Percentiles rank a stretch among this genome's conserved stretches.
phyloP scores from a whole-genome alignment of 208 protist genomes.

The Acanthamoeba rhysodes region DNA sequence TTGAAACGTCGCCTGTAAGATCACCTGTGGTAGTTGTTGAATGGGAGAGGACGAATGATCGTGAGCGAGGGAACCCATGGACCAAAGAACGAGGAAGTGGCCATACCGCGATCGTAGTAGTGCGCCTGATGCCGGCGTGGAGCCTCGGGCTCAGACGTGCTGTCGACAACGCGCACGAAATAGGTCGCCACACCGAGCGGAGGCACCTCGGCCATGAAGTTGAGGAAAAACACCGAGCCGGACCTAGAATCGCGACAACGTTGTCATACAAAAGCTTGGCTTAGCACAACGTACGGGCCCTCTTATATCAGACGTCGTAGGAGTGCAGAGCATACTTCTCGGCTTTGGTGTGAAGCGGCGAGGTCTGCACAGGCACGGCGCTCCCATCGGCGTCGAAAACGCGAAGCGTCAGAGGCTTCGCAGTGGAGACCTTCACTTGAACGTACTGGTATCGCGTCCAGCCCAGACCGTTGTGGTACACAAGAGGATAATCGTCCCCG shows the following conservation, averaged over 20 bases:
- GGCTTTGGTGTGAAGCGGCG: neutral
- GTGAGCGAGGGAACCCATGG: neutral
- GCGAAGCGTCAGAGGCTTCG: neutral
- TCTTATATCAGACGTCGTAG: neutral
- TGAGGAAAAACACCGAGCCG: slow-evolving; percentile 38
- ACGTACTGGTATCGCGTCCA: slow-evolving; percentile 64
- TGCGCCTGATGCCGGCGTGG: neutral
- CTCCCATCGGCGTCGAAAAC: slow-evolving; percentile 27
- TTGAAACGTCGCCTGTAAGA: neutral
- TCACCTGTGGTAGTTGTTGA: neutral
- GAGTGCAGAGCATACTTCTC: neutral
- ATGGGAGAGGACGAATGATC: neutral
- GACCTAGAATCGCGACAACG: neutral
- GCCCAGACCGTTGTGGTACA: slow-evolving; percentile 66
- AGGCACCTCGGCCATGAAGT: slow-evolving; percentile 52
- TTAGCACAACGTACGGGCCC: neutral
- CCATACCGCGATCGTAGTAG: neutral
- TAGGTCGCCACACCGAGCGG: slow-evolving; percentile 74
- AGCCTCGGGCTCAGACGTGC: neutral
- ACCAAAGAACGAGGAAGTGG: neutral
- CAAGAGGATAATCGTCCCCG: slow-evolving; percentile 6
- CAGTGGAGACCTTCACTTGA: slow-evolving; percentile 24
- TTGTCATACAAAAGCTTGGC: neutral
- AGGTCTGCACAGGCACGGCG: neutral
- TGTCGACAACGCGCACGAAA: neutral